A percentile compares a stretch with the other conserved stretches of the same genome.
Conservation (phyloP, 495 filamentous ascomycete species). For the Hapsidospora chrysogenum region DNA sequence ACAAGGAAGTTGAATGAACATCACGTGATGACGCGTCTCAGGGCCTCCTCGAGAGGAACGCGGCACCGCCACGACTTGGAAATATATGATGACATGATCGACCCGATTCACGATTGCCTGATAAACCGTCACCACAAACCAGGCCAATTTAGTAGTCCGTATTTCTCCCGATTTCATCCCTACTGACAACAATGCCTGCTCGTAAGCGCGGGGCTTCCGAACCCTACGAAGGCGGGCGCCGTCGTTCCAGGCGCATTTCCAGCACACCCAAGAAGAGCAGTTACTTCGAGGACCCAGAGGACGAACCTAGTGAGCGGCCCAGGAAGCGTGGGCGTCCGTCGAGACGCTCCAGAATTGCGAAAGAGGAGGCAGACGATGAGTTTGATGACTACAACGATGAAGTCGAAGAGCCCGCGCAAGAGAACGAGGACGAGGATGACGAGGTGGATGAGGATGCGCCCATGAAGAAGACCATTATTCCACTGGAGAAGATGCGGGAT, state of each 20-base stretch:
- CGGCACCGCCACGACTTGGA: neutral
- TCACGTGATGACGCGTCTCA: conserved; percentile 1
- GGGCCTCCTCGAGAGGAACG: neutral
- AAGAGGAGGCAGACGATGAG: conserved; percentile 3
- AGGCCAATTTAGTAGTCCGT: too few relatives aligned
- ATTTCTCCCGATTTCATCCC: too few relatives aligned
- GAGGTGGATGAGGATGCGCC: conserved; percentile 18
- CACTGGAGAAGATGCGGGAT: conserved; percentile 51
- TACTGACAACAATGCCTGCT: neutral
- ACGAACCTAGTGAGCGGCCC: neutral
- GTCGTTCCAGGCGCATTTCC: conserved; percentile 2
- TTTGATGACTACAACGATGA: conserved; percentile 6
- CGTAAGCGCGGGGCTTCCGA: neutral
- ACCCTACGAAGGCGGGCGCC: neutral
- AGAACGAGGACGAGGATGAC: conserved; percentile 12
- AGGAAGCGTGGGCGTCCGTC: neutral
- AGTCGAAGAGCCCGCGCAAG: conserved; percentile 1
- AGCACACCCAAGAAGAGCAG: conserved; percentile 2
- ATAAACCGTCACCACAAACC: too few relatives aligned
- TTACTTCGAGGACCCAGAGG: conserved; percentile 2
- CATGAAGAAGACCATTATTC: conserved; percentile 36
- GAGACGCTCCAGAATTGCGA: neutral
- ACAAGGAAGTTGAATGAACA: too few relatives aligned
- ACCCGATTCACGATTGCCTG: too few relatives aligned
- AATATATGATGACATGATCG: neutral